Percentiles rank a stretch among this genome's conserved stretches.
These are phyloP conservation scores for Fusarium buxicola DNA, from an alignment of 2,329 filamentous ascomycete species.

Conservation along the genomic window DNA sequence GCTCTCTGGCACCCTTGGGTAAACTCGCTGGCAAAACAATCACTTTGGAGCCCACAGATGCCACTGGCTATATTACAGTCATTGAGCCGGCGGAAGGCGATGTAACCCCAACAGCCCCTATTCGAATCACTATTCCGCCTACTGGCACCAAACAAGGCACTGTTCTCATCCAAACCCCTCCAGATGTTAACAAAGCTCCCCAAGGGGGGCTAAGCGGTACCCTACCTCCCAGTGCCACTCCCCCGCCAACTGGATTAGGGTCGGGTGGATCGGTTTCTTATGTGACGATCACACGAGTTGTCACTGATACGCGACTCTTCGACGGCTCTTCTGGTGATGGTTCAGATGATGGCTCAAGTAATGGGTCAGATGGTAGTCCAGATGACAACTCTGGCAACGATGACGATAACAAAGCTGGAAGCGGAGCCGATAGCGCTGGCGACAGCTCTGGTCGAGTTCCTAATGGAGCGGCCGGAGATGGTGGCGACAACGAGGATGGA, in stretches of 20 bases:
- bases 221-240: background rate
- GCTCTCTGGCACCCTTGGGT: background rate
- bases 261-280: conserved; percentile 11
- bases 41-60: conserved; percentile 24
- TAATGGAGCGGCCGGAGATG: background rate
- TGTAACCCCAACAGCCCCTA: conserved; percentile 21
- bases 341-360: background rate
- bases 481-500: background rate
- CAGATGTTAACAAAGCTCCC: background rate
- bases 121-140: conserved; percentile 30
- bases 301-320: background rate
- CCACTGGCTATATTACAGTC: conserved; percentile 32
- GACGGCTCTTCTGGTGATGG: background rate
- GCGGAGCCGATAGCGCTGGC: background rate
- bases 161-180: conserved; percentile 37
- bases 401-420: background rate
- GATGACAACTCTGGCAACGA: background rate
- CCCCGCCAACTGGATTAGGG: background rate
- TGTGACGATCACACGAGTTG: conserved; percentile 21
- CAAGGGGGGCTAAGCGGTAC: background rate
- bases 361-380: background rate
- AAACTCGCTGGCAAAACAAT: conserved; percentile 18
- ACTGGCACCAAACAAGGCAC: conserved; percentile 39
- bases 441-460: background rate
- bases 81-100: conserved; percentile 34